Conservation (phyloP, 345 rosid species). For the Aquilaria malaccensis region DNA sequence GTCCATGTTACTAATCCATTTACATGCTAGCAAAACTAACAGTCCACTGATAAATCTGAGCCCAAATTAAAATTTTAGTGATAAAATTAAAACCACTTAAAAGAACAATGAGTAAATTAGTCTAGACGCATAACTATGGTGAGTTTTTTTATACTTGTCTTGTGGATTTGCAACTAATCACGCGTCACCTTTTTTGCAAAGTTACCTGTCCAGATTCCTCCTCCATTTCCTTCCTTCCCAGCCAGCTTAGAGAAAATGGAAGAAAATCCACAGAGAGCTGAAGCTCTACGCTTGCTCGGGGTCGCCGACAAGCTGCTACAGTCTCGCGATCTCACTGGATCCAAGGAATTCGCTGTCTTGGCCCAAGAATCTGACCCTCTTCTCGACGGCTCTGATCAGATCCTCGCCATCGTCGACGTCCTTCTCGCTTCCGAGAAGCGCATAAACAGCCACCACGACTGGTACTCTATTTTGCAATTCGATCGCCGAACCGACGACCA, state of each 20-base stretch:
- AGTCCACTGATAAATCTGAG: too few relatives aligned
- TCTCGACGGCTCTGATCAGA: conserved; percentile 85
- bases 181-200: too few relatives aligned
- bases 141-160: too few relatives aligned
- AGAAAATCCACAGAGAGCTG: conserved; percentile 34
- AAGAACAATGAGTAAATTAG: too few relatives aligned
- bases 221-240: conserved; percentile 5
- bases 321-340: conserved; percentile 55
- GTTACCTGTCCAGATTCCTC: not conserved
- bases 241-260: conserved; percentile 31
- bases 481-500: conserved; percentile 43
- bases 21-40: too few relatives aligned
- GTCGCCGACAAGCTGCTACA: conserved; percentile 75
- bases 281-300: conserved; percentile 84
- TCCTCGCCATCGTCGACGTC: conserved; percentile 80
- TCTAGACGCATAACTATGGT: too few relatives aligned
- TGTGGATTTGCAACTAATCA: too few relatives aligned
- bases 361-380: conserved; percentile 85
- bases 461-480: conserved; percentile 81
- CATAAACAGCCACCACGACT: conserved; percentile 52
- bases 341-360: conserved; percentile 68
- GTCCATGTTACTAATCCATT: too few relatives aligned
- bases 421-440: conserved; percentile 57
- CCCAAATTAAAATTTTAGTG: too few relatives aligned
- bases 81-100: too few relatives aligned